Evolutionary conservation across 228 moss, liverwort and hornwort species (phyloP), one percentile per base, ranked within the genome.

Genomic region (Sphagnum magellanicum): DNA sequence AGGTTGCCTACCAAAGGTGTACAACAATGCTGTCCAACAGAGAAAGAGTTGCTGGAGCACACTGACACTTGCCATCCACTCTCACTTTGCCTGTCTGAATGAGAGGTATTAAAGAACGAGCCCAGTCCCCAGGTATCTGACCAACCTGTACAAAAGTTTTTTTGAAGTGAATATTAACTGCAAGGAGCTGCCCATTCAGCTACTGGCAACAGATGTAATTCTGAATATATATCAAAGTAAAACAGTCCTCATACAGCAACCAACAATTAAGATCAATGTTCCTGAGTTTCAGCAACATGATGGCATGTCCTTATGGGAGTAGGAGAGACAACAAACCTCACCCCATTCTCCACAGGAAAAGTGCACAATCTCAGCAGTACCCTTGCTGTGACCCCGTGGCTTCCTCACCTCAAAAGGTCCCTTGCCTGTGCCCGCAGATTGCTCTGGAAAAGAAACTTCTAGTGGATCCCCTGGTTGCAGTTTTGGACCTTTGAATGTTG

Each of bases 71-170:
- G 65, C 81, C 89, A 81, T 85, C 77, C 67, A 91, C 76, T 59
- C 76, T 84, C 15, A 94, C 86, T 72, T 91, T 90, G 60, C 76
- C 84, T 48, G 81, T 78, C 60, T 74, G 73, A 47, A 94, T 83
- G 1, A 94, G 81, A 6, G 94, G 91, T 79, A 94, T 87, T 57
- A 91, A 76, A 69, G 88, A 76, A 17, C 89, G 86, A 63, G 94
- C 91, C 91, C 91, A 90, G 66, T 90, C 89, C 71, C 82, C 91
- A 77, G 89, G 90, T 70, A 94, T 84, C 50, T 89, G 84, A 47
- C 94, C 94, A 74, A 94, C 79, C 89, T 93, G 84, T 64, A 57
- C 32, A 32, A 1, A 32, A 32, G 32, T 32, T 32, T 32, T 32
- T 32, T 32, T 32, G 32, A 32, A 32, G 32, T 32, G 32, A 32